phyloP scores from a whole-genome alignment of 2,329 filamentous ascomycete genomes.

The Didymella lethalis region DNA sequence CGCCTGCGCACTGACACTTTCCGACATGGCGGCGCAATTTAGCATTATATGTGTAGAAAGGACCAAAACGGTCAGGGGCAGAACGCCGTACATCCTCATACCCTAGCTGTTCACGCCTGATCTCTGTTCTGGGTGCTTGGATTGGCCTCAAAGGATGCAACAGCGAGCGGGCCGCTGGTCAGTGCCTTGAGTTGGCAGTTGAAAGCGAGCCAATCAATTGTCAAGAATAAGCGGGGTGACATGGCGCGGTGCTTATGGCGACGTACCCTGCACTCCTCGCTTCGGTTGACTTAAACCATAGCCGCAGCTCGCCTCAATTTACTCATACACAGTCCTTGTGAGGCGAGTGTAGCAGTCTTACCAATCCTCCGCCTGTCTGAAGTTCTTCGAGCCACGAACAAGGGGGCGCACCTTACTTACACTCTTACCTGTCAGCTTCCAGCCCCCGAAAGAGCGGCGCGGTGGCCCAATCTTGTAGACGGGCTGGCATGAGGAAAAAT shows the following conservation, averaged over 20 bases:
- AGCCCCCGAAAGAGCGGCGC: not conserved
- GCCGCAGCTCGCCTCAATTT: not conserved
- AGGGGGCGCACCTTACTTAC: not conserved
- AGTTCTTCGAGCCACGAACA: not conserved
- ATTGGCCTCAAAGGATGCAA: not conserved
- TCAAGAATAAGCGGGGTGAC: not conserved
- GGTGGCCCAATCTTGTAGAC: not conserved
- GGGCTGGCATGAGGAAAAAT: conserved; percentile 10
- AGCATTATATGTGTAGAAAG: not conserved
- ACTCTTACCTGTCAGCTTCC: not conserved
- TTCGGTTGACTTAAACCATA: not conserved
- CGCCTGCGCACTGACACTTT: not conserved
- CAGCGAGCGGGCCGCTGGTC: not conserved
- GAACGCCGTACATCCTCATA: not conserved
- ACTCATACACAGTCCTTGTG: not conserved
- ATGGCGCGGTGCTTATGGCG: not conserved
- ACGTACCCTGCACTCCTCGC: not conserved
- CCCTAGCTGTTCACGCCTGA: not conserved
- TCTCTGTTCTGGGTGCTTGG: not conserved
- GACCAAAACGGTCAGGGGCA: not conserved
- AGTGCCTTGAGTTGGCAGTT: not conserved
- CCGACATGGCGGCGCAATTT: not conserved
- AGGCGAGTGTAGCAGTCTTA: not conserved
- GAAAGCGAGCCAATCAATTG: not conserved
- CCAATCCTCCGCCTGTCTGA: not conserved